A percentile compares a stretch with the other conserved stretches of the same genome.
phyloP scores from a whole-genome alignment of 257 asterid genomes.

The Nicotiana undulata region DNA sequence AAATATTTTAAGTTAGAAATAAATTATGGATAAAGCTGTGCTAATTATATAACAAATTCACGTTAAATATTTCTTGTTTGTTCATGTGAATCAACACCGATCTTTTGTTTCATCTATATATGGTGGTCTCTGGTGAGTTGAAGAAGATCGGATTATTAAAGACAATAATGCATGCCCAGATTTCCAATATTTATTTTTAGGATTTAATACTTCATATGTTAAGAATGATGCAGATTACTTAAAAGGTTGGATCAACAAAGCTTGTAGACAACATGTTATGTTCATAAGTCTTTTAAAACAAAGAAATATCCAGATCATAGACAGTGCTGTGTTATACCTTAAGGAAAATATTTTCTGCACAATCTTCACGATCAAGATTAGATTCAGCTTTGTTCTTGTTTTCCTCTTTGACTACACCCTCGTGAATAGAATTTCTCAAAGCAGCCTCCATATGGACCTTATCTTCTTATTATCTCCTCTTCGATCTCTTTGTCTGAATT shows the following conservation, averaged over 20 bases:
- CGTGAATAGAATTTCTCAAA: conserved; percentile 27
- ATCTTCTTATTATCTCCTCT: conserved; percentile 7
- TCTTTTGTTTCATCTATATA: no score
- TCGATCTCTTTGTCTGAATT: background rate
- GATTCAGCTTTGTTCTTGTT: conserved; percentile 34
- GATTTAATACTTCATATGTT: background rate
- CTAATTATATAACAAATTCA: background rate
- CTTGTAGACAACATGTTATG: background rate
- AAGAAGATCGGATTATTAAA: no score
- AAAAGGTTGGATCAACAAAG: background rate
- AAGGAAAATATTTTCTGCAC: conserved; percentile 26
- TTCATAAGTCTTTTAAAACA: background rate
- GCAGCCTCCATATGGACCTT: conserved; percentile 13
- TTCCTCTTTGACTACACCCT: conserved; percentile 23
- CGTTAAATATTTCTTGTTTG: background rate
- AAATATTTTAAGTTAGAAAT: background rate
- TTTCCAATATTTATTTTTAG: no score
- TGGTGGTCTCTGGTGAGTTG: no score
- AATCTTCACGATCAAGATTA: conserved; percentile 26
- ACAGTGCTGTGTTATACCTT: background rate
- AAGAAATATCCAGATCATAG: no score
- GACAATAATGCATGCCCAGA: no score
- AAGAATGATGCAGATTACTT: background rate
- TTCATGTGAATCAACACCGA: no score
- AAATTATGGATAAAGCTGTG: background rate